Evolutionary conservation across 2,329 filamentous ascomycete genomes (phyloP).

Genomic region (Chaetomium sp.): DNA sequence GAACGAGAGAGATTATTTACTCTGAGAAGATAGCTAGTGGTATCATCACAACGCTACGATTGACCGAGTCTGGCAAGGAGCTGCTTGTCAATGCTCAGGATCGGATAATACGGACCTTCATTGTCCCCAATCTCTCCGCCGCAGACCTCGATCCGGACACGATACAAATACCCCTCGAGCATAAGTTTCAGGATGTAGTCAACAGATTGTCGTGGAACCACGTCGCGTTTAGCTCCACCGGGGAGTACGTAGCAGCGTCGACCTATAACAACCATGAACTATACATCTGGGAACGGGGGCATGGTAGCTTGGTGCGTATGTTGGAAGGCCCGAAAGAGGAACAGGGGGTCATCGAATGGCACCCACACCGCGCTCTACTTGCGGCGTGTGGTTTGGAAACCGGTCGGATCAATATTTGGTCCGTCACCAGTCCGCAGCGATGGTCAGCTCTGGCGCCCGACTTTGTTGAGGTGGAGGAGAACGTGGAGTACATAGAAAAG

Average conservation of each 20-base stretch:
- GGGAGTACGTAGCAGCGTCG: slow-evolving; percentile 92
- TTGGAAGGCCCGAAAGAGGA: slow-evolving; percentile 95
- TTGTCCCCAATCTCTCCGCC: slow-evolving; percentile 69
- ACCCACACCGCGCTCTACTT: slow-evolving; percentile 78
- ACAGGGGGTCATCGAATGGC: slow-evolving; percentile 95
- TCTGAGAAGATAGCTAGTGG: slow-evolving; percentile 83
- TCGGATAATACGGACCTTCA: slow-evolving; percentile 87
- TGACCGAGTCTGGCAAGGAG: slow-evolving; percentile 78
- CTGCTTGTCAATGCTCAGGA: slow-evolving; percentile 90
- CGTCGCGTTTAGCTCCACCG: slow-evolving; percentile 87
- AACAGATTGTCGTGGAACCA: slow-evolving; percentile 96
- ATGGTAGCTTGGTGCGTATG: slow-evolving; percentile 92
- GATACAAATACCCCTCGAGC: slow-evolving; percentile 84
- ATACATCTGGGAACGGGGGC: slow-evolving; percentile 93
- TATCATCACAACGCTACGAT: slow-evolving; percentile 78
- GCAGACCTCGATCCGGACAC: slow-evolving; percentile 72
- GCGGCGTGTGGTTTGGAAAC: slow-evolving; percentile 90
- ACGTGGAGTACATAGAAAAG: slow-evolving; percentile 89
- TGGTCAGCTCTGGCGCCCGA: slow-evolving; percentile 97
- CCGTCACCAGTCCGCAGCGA: slow-evolving; percentile 86
- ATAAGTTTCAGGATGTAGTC: slow-evolving; percentile 97
- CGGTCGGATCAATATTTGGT: slow-evolving; percentile 92
- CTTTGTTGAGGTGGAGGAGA: slow-evolving; percentile 96
- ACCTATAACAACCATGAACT: slow-evolving; percentile 99
- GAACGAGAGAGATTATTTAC: slow-evolving; percentile 75